These are phyloP conservation scores for Talaromyces atroroseus DNA, from an alignment of 2,329 filamentous ascomycete species.

Conservation along the genomic window DNA sequence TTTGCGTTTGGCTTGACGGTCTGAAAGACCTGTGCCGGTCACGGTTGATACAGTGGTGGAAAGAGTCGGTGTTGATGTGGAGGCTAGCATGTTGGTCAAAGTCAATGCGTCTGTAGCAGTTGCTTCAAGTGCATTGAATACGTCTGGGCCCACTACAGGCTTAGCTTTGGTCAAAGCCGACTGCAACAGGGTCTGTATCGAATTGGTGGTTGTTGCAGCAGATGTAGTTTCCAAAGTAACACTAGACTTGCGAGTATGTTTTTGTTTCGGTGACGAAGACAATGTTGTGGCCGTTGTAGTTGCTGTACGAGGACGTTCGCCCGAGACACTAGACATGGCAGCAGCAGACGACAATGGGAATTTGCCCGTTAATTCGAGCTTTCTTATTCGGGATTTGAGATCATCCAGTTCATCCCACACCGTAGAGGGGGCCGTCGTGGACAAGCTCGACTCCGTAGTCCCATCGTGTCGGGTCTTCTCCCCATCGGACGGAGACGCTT, in stretches of 20 bases:
- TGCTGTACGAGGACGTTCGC: constrained; percentile 82
- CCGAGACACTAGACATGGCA: constrained; percentile 66
- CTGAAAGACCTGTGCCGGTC: constrained; percentile 48
- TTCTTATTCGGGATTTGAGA: constrained; percentile 84
- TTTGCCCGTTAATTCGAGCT: constrained; percentile 84
- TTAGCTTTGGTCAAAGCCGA: constrained; percentile 76
- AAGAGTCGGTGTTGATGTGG: constrained; percentile 35
- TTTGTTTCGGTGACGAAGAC: constrained; percentile 83
- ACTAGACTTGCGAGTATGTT: constrained; percentile 53
- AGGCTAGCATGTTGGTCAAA: constrained; percentile 70
- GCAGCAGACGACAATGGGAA: constrained; percentile 75
- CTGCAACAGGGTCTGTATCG: constrained; percentile 71
- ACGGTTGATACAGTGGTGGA: constrained; percentile 50
- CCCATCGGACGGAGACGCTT: constrained; percentile 25
- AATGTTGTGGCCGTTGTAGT: constrained; percentile 87
- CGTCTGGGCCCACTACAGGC: constrained; percentile 59
- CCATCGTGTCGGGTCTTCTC: constrained; percentile 50
- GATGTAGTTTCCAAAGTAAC: constrained; percentile 27
- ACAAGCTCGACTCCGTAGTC: constrained; percentile 73
- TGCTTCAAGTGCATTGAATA: constrained; percentile 74
- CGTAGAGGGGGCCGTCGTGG: constrained; percentile 82
- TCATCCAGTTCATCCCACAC: constrained; percentile 98
- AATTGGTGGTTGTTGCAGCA: constrained; percentile 35
- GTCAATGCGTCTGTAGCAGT: constrained; percentile 76
- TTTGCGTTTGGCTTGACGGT: constrained; percentile 82